Evolutionary conservation across 1,284 basidiomycete genomes (phyloP), one percentile per base, ranked within the genome.

Genomic region (Leccinum pachyderme): DNA sequence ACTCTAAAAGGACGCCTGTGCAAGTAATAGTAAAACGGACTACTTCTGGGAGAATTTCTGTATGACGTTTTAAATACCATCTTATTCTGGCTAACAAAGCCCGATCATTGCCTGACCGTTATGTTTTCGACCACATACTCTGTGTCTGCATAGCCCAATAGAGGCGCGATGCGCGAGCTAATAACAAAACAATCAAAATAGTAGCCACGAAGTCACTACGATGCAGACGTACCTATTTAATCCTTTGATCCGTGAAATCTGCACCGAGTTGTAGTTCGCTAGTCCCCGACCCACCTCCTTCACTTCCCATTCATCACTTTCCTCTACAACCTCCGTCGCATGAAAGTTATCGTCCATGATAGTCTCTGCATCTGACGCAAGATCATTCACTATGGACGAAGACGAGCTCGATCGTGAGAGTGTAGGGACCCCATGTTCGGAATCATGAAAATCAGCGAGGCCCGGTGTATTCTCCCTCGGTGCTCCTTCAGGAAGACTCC

Each of bases 71-170:
- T 39, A 39, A 12, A 7, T 7, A 7, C 12, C 37, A 39, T 39
- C 15, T 39, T 22, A 39, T 39, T 39, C 37, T 39, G 37, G 37
- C 37, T 39, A 12, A 39, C 18, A 39, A 39, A 9, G 18, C 18
- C 37, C 11, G 18, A 39, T 39, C 18, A 44, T 27, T 8, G 25
- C 41, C 85, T 78, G 57, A 91, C 86, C 3, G 89, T 91, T 63
- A 96, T 87, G 63, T 93, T 91, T 66, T 98, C 96, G 4, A 97
- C 95, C 35, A 98, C 92, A 74, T 98, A 94, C 68, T 98, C 95
- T 33, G 93, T 93, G 69, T 98, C 96, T 18, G 91, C 91, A 72
- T 98, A 98, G 1, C 94, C 96, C 39, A 99, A 74, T 8, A 94
- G 69, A 59, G 87, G 83, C 13, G 87, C 77, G 44, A 98, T 88